Evolutionary conservation across 768 basidiomycete genomes (phyloP), one percentile per base, ranked within the genome.

Genomic region (Amanita phalloides): DNA sequence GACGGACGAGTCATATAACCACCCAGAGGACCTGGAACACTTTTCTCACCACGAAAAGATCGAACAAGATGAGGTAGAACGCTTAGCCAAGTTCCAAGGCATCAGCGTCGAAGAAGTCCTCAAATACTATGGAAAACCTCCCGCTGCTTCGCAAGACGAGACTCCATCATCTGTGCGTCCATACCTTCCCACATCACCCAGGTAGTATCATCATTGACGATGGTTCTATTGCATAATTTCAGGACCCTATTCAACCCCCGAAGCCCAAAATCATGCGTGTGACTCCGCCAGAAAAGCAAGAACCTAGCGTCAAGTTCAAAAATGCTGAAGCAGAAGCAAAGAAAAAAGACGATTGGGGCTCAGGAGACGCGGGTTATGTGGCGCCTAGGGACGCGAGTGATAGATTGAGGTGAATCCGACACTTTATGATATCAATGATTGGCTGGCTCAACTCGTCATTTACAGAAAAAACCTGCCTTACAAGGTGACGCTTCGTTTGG

Each of bases 21-120:
- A 99, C 64, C 86, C 92, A 0, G 96, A 98, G 67, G 91, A 92
- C 65, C 52, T 86, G 43, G 93, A 94, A 59, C 95, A 99, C 62
- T 98, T 98, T 62, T 75, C 81, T 25, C 81, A 90, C 49, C 95
- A 98, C 64, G 89, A 87, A 57, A 60, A 67, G 3, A 97, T 98
- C 54, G 95, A 98, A 62, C 76, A 64, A 7, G 68, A 82, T 56
- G 95, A 98, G 67, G 86, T 84, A 21, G 83, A 86, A 60, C 79
- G 82, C 23, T 91, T 93, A 66, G 87, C 91, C 9, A 73, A 74
- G 61, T 96, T 72, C 66, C 87, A 92, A 62, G 92, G 94, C 23
- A 78, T 95, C 46, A 67, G 79, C 6, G 78, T 90, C 46, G 79
- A 88, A 46, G 85, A 91, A 62, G 84, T 78, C 21, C 60, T 85